A percentile compares a stretch with the other conserved stretches of the same genome.
Evolutionary conservation across 2,329 filamentous ascomycete genomes (phyloP).

Genomic region (Zarea fungicola): DNA sequence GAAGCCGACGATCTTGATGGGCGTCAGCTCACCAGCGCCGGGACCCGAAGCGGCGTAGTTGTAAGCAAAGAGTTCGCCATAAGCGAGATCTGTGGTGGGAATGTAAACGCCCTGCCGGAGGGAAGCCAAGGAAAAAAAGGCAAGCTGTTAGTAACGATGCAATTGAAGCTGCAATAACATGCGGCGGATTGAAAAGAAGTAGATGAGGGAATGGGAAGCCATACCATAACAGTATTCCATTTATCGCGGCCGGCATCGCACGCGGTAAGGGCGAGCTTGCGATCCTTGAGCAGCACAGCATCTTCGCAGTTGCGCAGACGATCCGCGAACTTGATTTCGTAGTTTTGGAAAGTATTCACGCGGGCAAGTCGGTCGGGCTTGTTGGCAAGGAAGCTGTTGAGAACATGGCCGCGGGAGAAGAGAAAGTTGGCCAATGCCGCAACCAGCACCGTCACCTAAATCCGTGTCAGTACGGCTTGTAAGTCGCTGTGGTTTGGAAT

Average conservation of each 20-base stretch:
- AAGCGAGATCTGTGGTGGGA: conserved; percentile 15
- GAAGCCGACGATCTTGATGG: conserved; percentile 20
- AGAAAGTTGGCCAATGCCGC: conserved; percentile 14
- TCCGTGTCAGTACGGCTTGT: not conserved
- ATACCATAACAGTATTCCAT: conserved; percentile 38
- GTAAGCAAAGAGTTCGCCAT: conserved; percentile 32
- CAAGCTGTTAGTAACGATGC: not conserved
- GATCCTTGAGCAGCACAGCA: conserved; percentile 29
- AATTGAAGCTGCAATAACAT: no score
- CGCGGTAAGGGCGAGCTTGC: conserved; percentile 30
- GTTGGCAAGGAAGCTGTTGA: conserved; percentile 24
- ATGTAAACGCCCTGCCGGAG: conserved; percentile 23
- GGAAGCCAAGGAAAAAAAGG: no score
- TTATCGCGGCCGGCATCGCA: conserved; percentile 36
- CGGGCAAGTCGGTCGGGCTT: conserved; percentile 24
- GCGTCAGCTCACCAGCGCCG: conserved; percentile 18
- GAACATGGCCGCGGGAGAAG: conserved; percentile 15
- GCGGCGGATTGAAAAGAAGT: not conserved
- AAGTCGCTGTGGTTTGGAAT: no score
- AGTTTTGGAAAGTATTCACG: conserved; percentile 22
- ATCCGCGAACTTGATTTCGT: conserved; percentile 31
- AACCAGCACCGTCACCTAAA: conserved; percentile 1
- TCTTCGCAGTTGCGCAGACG: conserved; percentile 37
- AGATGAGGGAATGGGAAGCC: not conserved
- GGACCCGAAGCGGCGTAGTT: conserved; percentile 26